Base-by-base conservation (phyloP, 768 basidiomycete species). In the Strobilomyces confusus region DNA sequence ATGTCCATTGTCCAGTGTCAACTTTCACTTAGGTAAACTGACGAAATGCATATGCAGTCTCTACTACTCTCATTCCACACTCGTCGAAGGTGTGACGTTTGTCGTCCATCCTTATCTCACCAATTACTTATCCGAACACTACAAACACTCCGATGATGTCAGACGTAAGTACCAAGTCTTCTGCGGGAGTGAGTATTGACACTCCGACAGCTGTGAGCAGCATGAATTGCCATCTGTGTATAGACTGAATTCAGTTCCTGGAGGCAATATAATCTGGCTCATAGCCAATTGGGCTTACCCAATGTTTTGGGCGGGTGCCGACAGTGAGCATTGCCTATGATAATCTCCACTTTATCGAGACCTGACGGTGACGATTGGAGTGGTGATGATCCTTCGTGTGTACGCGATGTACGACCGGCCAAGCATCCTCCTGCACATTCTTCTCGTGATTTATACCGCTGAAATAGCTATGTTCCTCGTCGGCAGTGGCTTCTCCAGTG, bases 301-400 rank as follows among this genome's bases (percentile, higher is more conserved):
- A n/a, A n/a, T n/a, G n/a, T n/a, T n/a, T n/a, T n/a, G n/a, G n/a
- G n/a, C n/a, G n/a, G n/a, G n/a, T n/a, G n/a, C n/a, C n/a, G n/a
- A n/a, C n/a, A n/a, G n/a, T n/a, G n/a, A n/a, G n/a, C n/a, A n/a
- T n/a, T n/a, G n/a, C n/a, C n/a, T n/a, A n/a, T n/a, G n/a, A n/a
- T n/a, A n/a, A n/a, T 34, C 6, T 15, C 23, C 7, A 5, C 29
- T 12, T 33, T n/a, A 41, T 25, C 17, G 25, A 9, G 17, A 49
- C 9, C 37, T 36, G 7, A 37, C 23, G 22, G 29, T 34, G 25
- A 17, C 17, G 41, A 38, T 45, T 8, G 15, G 2, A 52, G 51
- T 52, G 36, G 20, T 38, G 25, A 52, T 52, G 51, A 32, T 52
- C n/a, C n/a, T n/a, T n/a, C n/a, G n/a, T n/a, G n/a, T n/a, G n/a